These are phyloP conservation scores for Cupressus sempervirens DNA, from an alignment of 75 land plant species.

Conservation along the genomic window DNA sequence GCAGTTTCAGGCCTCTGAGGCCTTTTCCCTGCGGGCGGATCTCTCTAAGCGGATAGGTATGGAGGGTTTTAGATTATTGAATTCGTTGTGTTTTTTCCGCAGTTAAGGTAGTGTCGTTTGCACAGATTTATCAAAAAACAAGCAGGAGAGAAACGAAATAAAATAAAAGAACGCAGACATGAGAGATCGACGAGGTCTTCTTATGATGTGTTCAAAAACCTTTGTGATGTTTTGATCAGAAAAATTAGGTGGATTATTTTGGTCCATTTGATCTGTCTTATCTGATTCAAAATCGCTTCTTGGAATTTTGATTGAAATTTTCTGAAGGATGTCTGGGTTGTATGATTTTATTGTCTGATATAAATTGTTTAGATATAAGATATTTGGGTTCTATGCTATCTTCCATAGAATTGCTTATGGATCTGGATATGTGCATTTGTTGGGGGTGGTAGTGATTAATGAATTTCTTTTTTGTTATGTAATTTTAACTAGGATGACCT, in stretches of 20 bases:
- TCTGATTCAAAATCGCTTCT: neutral
- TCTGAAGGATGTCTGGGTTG: neutral
- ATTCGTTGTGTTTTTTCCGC: neutral
- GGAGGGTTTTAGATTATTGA: neutral
- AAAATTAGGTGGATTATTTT: neutral
- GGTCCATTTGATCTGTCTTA: neutral
- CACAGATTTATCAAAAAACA: neutral
- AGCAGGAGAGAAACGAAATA: neutral
- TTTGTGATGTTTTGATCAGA: neutral
- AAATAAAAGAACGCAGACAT: neutral
- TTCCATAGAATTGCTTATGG: neutral
- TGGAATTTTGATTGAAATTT: neutral
- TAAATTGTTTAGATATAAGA: neutral
- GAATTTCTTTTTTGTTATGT: neutral
- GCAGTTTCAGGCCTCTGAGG: neutral
- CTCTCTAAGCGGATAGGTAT: neutral
- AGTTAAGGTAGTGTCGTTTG: neutral
- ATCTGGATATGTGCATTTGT: neutral
- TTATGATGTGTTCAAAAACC: neutral
- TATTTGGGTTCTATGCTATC: neutral
- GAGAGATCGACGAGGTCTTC: neutral
- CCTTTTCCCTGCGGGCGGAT: slow-evolving; percentile 2
- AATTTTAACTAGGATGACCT: neutral
- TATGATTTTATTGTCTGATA: neutral
- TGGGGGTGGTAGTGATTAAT: neutral